Evolutionary conservation across 768 basidiomycete genomes (phyloP).

Genomic region (Dioszegia crocea): DNA sequence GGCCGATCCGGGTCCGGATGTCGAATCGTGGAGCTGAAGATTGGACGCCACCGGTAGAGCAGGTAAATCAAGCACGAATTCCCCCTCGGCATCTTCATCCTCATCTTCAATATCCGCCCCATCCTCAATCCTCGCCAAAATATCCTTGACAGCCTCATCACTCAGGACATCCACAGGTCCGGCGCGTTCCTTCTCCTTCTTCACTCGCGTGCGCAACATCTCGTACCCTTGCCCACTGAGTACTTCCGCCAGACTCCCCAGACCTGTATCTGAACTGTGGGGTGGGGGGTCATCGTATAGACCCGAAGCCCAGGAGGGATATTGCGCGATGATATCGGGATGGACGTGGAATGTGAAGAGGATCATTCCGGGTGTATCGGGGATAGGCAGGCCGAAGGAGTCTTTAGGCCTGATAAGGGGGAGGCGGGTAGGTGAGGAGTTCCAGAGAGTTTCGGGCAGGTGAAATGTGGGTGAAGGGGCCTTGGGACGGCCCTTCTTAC

Average conservation of each 20-base stretch:
- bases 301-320: slow-evolving; percentile 37
- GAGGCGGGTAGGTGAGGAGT: slow-evolving; percentile 14
- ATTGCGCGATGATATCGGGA: slow-evolving; percentile 22
- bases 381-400: slow-evolving; percentile 26
- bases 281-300: slow-evolving; percentile 43
- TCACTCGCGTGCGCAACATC: neutral
- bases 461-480: slow-evolving; percentile 37
- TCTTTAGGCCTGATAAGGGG: slow-evolving; percentile 37
- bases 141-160: neutral
- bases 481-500: slow-evolving; percentile 38
- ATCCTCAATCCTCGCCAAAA: neutral
- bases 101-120: neutral
- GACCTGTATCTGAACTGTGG: neutral
- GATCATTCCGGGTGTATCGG: slow-evolving; percentile 28
- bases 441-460: slow-evolving; percentile 34
- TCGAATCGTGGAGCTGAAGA: neutral
- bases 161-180: neutral
- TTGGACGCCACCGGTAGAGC: neutral
- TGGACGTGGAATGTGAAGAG: slow-evolving; percentile 44
- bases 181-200: neutral
- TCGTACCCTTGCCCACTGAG: neutral
- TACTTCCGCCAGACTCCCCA: neutral
- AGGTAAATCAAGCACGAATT: neutral
- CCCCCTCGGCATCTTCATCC: neutral
- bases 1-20: neutral